Base-by-base conservation (phyloP, 2,329 filamentous ascomycete genomes). In the Karstenula rhodostoma region DNA sequence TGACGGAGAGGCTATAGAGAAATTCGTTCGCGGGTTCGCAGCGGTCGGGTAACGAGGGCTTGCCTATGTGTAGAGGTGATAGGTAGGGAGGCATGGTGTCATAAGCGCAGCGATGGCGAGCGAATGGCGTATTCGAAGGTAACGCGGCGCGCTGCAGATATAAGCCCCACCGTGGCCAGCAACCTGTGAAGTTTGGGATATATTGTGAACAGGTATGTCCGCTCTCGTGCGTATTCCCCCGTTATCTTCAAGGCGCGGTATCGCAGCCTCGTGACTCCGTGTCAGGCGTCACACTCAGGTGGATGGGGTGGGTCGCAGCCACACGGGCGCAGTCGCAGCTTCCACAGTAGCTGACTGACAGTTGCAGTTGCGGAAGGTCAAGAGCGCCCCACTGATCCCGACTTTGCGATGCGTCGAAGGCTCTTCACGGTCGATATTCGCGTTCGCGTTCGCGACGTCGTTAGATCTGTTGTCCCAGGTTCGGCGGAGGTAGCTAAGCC, bases 21-120 rank as follows among this genome's bases (percentile, higher is more conserved):
- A 89, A 84, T 43, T 83, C 80, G 66, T 82, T 86, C 2, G 83
- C 81, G 13, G 88, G 88, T 62, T 85, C 81, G 79, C 88, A 90
- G 73, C 87, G 83, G 4, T 80, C 79, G 23, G 87, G 87, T 60
- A 89, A 77, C 22, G 79, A 68, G 13, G 79, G 78, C 53, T 76
- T 60, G 58, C 77, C 67, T 64, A 78, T 58, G 29, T 68, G 71
- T 46, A 76, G 63, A 15, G 68, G 71, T 2, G 74, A 66, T 43
- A 73, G 64, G 63, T 76, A 77, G 57, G 73, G 75, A 23, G 74
- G 73, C 75, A 78, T 78, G 64, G 59, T 73, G 66, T 68, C 65
- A 70, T 72, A 53, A 56, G 59, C 55, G 58, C 58, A 58, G 55
- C 54, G 53, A 66, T 57, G 61, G 59, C 59, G 63, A 58, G 32